Percentiles rank a stretch among this genome's conserved stretches.
These are phyloP conservation scores for Cryptosporidium ubiquitum DNA, from an alignment of 169 alveolate species.

Conservation along the genomic window DNA sequence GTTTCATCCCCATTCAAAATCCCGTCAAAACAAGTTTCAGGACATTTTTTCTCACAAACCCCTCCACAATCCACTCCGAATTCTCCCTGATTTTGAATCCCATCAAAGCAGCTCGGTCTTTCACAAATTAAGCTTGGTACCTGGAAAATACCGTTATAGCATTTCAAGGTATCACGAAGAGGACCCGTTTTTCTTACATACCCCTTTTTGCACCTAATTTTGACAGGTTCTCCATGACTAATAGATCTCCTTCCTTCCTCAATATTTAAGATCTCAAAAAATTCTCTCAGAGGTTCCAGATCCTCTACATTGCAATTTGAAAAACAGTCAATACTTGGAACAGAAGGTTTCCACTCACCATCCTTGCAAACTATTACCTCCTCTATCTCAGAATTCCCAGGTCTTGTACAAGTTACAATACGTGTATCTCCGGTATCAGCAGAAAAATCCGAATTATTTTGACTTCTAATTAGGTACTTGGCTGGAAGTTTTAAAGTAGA, in stretches of 20 bases:
- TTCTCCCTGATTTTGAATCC: slow-evolving; percentile 72
- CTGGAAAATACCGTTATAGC: slow-evolving; percentile 60
- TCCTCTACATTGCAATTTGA: slow-evolving; percentile 16
- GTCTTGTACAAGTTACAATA: slow-evolving; percentile 33
- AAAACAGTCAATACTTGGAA: slow-evolving; percentile 42
- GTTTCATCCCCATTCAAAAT: slow-evolving; percentile 64
- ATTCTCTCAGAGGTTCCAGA: slow-evolving; percentile 19
- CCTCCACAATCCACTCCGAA: slow-evolving; percentile 76
- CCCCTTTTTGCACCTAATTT: slow-evolving; percentile 49
- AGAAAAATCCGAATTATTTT: slow-evolving; percentile 1
- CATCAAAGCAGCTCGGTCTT: slow-evolving; percentile 68
- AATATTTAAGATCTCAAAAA: slow-evolving; percentile 13
- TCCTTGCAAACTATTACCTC: slow-evolving; percentile 48
- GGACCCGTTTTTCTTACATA: slow-evolving; percentile 70
- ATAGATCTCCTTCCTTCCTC: slow-evolving; percentile 16
- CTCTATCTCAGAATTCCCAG: slow-evolving; percentile 24
- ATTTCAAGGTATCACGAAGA: slow-evolving; percentile 8
- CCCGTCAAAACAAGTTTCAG: slow-evolving; percentile 69
- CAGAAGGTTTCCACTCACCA: slow-evolving; percentile 69
- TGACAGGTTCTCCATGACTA: slow-evolving; percentile 35
- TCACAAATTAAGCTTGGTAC: slow-evolving; percentile 47
- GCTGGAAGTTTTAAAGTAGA: slow-evolving; percentile 51
- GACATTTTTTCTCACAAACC: slow-evolving; percentile 49
- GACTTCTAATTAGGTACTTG: slow-evolving; percentile 19
- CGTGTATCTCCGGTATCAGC: slow-evolving; percentile 67